Conservation (phyloP, 768 basidiomycete species). For the Trametes meyenii region DNA sequence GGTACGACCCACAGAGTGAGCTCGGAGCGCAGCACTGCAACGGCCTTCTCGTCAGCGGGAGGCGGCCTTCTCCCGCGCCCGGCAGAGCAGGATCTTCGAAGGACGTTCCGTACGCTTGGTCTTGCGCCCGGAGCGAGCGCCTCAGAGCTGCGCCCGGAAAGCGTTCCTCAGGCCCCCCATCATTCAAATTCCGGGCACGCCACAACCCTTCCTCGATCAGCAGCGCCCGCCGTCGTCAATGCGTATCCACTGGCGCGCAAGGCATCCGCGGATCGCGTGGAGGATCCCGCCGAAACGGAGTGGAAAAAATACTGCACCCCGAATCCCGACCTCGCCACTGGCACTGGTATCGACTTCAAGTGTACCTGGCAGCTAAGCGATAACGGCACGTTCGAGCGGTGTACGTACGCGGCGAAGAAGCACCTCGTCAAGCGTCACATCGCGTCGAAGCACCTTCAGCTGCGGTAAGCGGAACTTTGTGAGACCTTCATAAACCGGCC, state of each 20-base stretch:
- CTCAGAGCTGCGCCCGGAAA: not conserved
- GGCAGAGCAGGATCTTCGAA: not conserved
- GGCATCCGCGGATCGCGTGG: slow-evolving; percentile 5
- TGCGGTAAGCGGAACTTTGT: slow-evolving; percentile 48
- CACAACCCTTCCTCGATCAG: not conserved
- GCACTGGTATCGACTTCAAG: not conserved
- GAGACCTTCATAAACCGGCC: not conserved
- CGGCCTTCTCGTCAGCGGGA: not conserved
- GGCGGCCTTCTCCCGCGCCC: not conserved
- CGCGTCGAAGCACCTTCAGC: slow-evolving; percentile 60
- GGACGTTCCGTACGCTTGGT: not conserved
- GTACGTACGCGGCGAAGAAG: slow-evolving; percentile 54
- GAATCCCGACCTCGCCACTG: not conserved
- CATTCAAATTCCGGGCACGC: slow-evolving; percentile 17
- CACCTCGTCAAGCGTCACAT: slow-evolving; percentile 73
- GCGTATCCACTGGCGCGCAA: not conserved
- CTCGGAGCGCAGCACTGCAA: not conserved
- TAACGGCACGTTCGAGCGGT: slow-evolving; percentile 25
- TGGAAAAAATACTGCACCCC: slow-evolving; percentile 7
- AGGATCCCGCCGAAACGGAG: slow-evolving; percentile 2
- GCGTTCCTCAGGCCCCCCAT: not conserved
- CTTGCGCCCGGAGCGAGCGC: slow-evolving; percentile 14
- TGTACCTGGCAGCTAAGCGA: slow-evolving; percentile 11
- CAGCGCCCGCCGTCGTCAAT: slow-evolving; percentile 6
- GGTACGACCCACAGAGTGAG: not conserved